Base-by-base conservation (phyloP, 2,329 filamentous ascomycete genomes). In the Fusarium cyanostomum region DNA sequence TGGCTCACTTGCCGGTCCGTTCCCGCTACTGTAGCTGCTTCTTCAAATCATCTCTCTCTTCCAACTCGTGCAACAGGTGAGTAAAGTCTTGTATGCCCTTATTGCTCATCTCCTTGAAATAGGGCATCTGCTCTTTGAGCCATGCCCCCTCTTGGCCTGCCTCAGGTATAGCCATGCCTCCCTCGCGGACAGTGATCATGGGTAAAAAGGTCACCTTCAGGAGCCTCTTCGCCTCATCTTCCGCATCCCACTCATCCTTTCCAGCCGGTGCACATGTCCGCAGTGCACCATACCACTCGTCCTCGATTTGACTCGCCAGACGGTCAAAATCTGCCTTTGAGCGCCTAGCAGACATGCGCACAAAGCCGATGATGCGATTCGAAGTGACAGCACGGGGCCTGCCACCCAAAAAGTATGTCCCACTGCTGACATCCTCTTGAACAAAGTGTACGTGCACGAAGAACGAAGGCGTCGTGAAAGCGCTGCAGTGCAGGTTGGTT, bases 31-130 rank as follows among this genome's bases (percentile, higher is more conserved):
- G 13, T 5, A 45, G 27, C 9, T 31, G 24, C 12, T 24, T 33
- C 16, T 46, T 34, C 43, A 46, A 16, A n/a, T 46, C 78, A 68
- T 3, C 76, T 77, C 10, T 30, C 3, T 15, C 13, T 6, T 46
- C 37, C 5, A 48, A 1, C 16, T 65, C 62, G 3, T 35, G 11
- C 12, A 55, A 13, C 5, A 68, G 28, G 1, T 49, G 43, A 3
- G 28, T 24, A 5, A 68, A 56, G 8, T 67, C 64, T 1, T 38
- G 31, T 1, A 65, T 33, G 1, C 57, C 62, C 11, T 64, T 66
- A 0, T 41, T 8, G 3, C 52, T 44, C 66, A 68, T 66, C 4
- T 51, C 18, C 7, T 66, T 53, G 7, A 68, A 43, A 7, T 55
- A 52, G 0, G 62, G 62, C 1, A 59, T 12, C 21, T 68, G 59